These are phyloP conservation scores for Beverwykella pulmonaria DNA, from an alignment of 495 filamentous ascomycete species.

Conservation along the genomic window DNA sequence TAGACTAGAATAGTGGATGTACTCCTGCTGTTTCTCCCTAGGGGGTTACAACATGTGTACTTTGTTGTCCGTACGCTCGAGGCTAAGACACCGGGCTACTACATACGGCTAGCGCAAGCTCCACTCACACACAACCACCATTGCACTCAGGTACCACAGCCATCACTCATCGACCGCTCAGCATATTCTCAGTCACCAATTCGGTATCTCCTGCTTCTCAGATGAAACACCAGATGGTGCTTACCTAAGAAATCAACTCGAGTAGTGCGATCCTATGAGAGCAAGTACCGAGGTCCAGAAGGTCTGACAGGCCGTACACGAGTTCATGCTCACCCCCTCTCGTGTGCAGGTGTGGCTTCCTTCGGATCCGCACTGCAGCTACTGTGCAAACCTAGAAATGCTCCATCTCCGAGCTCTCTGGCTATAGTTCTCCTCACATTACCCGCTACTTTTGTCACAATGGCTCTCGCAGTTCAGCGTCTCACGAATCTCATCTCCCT, in stretches of 20 bases:
- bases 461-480: conserved; percentile 14
- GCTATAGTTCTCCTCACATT: not conserved
- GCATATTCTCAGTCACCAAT: not conserved
- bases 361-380: not conserved
- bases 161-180: not conserved
- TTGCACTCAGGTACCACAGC: not conserved
- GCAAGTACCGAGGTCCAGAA: not conserved
- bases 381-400: not conserved
- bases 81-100: too few species aligned
- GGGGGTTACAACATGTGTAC: too few species aligned
- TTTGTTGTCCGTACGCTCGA: too few species aligned
- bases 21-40: too few species aligned
- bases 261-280: not conserved
- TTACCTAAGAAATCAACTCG: not conserved
- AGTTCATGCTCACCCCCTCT: conserved; percentile 1
- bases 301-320: not conserved
- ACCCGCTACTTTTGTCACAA: not conserved
- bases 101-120: not conserved
- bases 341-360: not conserved
- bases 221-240: too few species aligned
- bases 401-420: not conserved
- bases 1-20: too few species aligned
- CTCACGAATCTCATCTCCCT: conserved; percentile 9
- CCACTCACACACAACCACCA: not conserved
- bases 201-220: not conserved